These are phyloP conservation scores for Diplosphaera chodatii DNA, from an alignment of 139 green algal species.

Conservation along the genomic window DNA sequence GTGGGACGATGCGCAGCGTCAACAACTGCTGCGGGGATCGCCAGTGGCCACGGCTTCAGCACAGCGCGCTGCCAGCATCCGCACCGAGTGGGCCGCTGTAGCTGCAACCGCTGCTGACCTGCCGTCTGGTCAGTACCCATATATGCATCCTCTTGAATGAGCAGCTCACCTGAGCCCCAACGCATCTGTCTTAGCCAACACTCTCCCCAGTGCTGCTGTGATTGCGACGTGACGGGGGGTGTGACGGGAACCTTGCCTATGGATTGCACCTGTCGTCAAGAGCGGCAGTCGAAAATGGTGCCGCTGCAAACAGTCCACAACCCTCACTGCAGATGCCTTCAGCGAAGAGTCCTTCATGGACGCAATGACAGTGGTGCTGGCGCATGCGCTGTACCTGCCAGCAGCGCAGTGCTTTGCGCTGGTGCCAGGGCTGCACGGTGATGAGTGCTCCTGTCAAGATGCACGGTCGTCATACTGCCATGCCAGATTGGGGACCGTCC, in stretches of 20 bases:
- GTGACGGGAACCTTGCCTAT: no score
- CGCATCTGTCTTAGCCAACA: not conserved
- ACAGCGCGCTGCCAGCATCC: conserved; percentile 32
- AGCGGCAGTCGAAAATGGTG: no score
- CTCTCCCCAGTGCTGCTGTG: no score
- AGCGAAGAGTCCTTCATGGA: conserved; percentile 53
- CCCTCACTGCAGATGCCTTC: conserved; percentile 40
- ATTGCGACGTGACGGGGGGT: no score
- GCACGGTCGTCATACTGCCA: no score
- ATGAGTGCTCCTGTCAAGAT: no score
- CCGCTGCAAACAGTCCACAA: no score
- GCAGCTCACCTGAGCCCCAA: no score
- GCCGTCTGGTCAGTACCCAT: not conserved
- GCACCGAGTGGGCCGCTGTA: conserved; percentile 46
- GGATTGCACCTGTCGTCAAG: no score
- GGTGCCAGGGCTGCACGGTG: conserved; percentile 54
- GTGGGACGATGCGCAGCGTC: conserved; percentile 42
- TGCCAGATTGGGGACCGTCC: no score
- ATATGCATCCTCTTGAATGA: no score
- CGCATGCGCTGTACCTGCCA: conserved; percentile 70
- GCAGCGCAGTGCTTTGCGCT: conserved; percentile 85
- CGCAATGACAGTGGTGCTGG: conserved; percentile 79
- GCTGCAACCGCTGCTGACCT: not conserved
- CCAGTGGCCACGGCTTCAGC: conserved; percentile 40
- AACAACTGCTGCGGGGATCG: conserved; percentile 48